phyloP scores from a whole-genome alignment of 2,329 filamentous ascomycete species.

The Botryotinia convoluta region DNA sequence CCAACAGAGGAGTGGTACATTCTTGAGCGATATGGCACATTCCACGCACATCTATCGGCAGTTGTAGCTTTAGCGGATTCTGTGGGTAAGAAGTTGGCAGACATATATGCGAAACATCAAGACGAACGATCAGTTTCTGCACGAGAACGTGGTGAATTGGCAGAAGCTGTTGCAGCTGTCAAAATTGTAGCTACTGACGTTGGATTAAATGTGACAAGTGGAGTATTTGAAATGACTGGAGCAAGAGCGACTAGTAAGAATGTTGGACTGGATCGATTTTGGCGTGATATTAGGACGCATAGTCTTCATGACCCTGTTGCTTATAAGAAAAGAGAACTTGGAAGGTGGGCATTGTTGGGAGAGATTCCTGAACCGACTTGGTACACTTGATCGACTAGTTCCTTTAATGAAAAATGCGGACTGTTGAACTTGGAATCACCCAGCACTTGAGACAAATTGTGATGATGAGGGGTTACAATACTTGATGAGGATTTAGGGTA shows the following conservation, averaged over 20 bases:
- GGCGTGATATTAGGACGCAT: conserved; percentile 65
- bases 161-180: conserved; percentile 60
- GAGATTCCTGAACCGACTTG: conserved; percentile 55
- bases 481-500: neutral
- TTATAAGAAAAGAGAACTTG: conserved; percentile 64
- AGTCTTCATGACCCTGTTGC: conserved; percentile 65
- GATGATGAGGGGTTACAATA: neutral
- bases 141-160: conserved; percentile 55
- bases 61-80: conserved; percentile 57
- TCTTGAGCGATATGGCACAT: conserved; percentile 62
- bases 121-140: conserved; percentile 48
- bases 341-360: conserved; percentile 53
- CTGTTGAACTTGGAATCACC: neutral
- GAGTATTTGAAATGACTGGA: conserved; percentile 63
- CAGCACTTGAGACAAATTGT: neutral
- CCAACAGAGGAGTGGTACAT: conserved; percentile 64
- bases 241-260: conserved; percentile 56
- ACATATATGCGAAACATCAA: conserved; percentile 46
- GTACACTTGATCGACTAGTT: conserved; percentile 47
- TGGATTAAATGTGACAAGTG: conserved; percentile 54
- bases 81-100: conserved; percentile 49
- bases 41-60: conserved; percentile 59
- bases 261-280: conserved; percentile 62
- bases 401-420: neutral
- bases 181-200: conserved; percentile 64